phyloP scores from a whole-genome alignment of 31 red algal genomes.

The Porphyra umbilicalis region DNA sequence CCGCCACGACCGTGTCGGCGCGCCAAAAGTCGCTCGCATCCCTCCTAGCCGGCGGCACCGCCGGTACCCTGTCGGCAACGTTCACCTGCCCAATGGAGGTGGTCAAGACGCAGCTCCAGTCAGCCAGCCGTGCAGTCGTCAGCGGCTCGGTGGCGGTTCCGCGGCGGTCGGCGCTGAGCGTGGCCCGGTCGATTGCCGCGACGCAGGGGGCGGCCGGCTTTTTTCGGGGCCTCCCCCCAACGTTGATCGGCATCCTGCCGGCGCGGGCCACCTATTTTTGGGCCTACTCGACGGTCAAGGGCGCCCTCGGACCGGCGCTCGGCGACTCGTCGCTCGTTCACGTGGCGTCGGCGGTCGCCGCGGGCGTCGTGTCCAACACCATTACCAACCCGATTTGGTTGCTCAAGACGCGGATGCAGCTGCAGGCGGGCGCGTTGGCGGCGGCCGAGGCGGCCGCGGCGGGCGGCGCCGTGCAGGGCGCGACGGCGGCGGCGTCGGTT shows the following conservation, averaged over 20 bases:
- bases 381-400: constrained; percentile 97
- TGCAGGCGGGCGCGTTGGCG: constrained; percentile 58
- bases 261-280: constrained; percentile 95
- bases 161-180: neutral
- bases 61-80: constrained; percentile 82
- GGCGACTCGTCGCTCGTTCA: constrained; percentile 50
- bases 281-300: constrained; percentile 90
- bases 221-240: constrained; percentile 88
- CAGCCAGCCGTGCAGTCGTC: neutral
- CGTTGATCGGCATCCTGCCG: constrained; percentile 87
- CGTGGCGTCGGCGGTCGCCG: constrained; percentile 80
- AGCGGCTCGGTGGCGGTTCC: neutral
- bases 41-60: constrained; percentile 82
- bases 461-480: neutral
- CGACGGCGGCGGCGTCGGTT: neutral
- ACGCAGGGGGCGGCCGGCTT: constrained; percentile 77
- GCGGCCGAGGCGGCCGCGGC: neutral
- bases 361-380: constrained; percentile 85
- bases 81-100: constrained; percentile 96
- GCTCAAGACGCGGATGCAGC: constrained; percentile 87
- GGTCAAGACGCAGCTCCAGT: constrained; percentile 75
- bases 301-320: constrained; percentile 32
- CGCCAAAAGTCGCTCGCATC: constrained; percentile 33
- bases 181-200: constrained; percentile 56
- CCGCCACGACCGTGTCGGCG: neutral